Evolutionary conservation across 495 filamentous ascomycete genomes (phyloP), one percentile per base, ranked within the genome.

Genomic region (Aspergillus bridgeri): DNA sequence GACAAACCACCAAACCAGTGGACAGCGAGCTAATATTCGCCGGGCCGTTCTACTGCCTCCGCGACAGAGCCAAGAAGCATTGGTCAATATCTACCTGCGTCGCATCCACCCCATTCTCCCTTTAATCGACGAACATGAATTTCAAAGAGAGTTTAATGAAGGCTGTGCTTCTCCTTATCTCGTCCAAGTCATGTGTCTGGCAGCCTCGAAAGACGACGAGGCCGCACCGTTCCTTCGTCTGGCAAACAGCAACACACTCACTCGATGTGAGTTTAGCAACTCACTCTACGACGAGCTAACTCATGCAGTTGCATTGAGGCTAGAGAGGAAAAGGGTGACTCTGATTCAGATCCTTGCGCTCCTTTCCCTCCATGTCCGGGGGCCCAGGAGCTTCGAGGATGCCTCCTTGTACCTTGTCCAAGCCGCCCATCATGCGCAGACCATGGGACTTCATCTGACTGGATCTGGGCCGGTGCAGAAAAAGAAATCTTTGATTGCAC

Each of bases 371-470:
- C 71, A 74, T 45, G 67, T 60, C 33, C 66, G 63, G 56, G 68
- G 71, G 1, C 57, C 70, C 15, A 58, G 61, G 27, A 69, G 73
- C 9, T 69, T 67, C 13, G 74, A 77, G 49, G 65, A 69, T 25
- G 49, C 63, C 19, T 68, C 69, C n/a, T 60, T 74, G 42, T 61
- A 69, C 44, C 48, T 77, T 6, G 48, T 58, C 4, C 63, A 70
- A 46, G 74, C 74, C 13, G 66, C 75, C 24, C 81, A 85, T 48
- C 78, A 87, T 58, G 79, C 80, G 6, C 81, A 86, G 29, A 83
- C 84, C 0, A 66, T 88, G 22, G 86, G 84, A 1, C 65, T 88
- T 6, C 86, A 89, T 51, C 66, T 79, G 49, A 71, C 59, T 18
- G 70, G 57, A 21, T 60, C 8, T 27, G 68, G 51, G 42, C 60